These are phyloP conservation scores for Luffa acutangula DNA, from an alignment of 306 rosid species.

Conservation along the genomic window DNA sequence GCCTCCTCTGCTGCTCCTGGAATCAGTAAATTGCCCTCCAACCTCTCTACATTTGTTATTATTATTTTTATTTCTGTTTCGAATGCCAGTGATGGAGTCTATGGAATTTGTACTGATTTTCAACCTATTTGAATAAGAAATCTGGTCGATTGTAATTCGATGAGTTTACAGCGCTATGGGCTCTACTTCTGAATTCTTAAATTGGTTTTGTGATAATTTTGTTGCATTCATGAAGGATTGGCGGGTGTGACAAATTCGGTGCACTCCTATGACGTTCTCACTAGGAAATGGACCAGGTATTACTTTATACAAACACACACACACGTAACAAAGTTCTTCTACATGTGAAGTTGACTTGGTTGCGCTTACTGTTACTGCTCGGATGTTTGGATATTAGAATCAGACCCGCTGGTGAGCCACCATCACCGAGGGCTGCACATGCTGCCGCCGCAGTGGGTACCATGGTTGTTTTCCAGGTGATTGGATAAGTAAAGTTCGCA, in stretches of 20 bases:
- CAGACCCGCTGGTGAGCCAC: slow-evolving; percentile 94
- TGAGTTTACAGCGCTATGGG: neutral
- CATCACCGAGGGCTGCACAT: slow-evolving; percentile 97
- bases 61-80: neutral
- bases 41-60: neutral
- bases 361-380: slow-evolving; percentile 17
- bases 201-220: neutral
- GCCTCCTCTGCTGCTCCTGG: slow-evolving; percentile 74
- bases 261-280: slow-evolving; percentile 72
- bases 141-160: neutral
- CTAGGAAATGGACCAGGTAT: slow-evolving; percentile 89
- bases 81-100: neutral
- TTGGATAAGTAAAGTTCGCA: neutral
- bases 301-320: neutral
- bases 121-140: neutral
- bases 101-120: neutral
- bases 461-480: slow-evolving; percentile 99
- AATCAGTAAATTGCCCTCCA: slow-evolving; percentile 36
- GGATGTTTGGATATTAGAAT: slow-evolving; percentile 38
- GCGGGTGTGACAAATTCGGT: slow-evolving; percentile 94
- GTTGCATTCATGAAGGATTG: slow-evolving; percentile 41
- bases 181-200: neutral
- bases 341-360: slow-evolving; percentile 16
- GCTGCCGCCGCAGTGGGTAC: slow-evolving; percentile 94
- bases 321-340: neutral